Conservation (phyloP, 2,329 filamentous ascomycete species). For the Monosporascus cannonballus region DNA sequence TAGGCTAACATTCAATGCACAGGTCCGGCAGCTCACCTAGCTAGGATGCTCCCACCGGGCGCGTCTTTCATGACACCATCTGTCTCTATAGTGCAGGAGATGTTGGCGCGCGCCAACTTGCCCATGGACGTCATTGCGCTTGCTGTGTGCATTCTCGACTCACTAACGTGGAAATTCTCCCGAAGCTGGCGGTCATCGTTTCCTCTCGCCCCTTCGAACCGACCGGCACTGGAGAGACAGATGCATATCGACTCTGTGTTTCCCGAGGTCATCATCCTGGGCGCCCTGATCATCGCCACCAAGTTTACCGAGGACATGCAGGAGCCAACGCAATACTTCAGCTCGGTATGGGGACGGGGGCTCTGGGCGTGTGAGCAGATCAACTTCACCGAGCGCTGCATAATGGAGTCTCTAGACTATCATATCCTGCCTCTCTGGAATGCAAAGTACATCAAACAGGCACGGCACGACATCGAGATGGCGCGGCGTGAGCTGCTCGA, state of each 20-base stretch:
- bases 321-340: constrained; percentile 47
- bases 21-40: constrained; percentile 62
- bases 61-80: constrained; percentile 56
- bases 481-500: constrained; percentile 36
- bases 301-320: constrained; percentile 60
- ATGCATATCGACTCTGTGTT: constrained; percentile 56
- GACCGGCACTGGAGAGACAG: constrained; percentile 29
- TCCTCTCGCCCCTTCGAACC: constrained; percentile 34
- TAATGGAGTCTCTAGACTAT: constrained; percentile 60
- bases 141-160: constrained; percentile 61
- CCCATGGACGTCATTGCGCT: constrained; percentile 58
- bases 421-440: constrained; percentile 56
- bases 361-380: constrained; percentile 57
- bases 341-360: constrained; percentile 44
- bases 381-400: constrained; percentile 56
- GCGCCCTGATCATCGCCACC: constrained; percentile 56
- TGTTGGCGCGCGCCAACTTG: constrained; percentile 52
- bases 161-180: constrained; percentile 56
- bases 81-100: constrained; percentile 51
- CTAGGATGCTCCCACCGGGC: constrained; percentile 58
- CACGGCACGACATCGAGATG: constrained; percentile 58
- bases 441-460: constrained; percentile 49
- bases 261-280: constrained; percentile 58
- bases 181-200: constrained; percentile 56
- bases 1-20: constrained; percentile 7